Evolutionary conservation across 305 asterid species (phyloP).

Genomic region (Striga hermonthica): DNA sequence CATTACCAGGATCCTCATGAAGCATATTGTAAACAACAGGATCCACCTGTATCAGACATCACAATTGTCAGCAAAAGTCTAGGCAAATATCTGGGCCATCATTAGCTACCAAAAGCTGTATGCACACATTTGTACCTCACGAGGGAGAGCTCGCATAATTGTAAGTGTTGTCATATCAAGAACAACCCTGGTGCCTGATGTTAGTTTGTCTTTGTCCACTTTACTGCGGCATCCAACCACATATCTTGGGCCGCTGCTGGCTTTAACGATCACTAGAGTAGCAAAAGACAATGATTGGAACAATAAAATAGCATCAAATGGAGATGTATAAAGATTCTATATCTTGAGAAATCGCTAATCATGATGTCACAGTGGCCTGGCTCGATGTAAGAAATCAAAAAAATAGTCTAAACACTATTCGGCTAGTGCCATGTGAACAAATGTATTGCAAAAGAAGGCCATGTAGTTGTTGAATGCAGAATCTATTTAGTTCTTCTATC

Average conservation of each 20-base stretch:
- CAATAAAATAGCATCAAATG: neutral
- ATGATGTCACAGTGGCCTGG: neutral
- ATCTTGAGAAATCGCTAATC: neutral
- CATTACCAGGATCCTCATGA: conserved; percentile 95
- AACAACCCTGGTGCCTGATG: conserved; percentile 83
- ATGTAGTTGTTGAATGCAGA: too few species aligned
- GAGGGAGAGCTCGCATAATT: conserved; percentile 97
- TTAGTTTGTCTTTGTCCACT: conserved; percentile 92
- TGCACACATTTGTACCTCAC: conserved; percentile 59
- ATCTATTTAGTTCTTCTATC: too few species aligned
- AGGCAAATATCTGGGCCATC: conserved; percentile 7
- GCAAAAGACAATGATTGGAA: conserved; percentile 26
- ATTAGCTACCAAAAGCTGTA: conserved; percentile 5
- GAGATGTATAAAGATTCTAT: neutral
- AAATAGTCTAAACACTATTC: neutral
- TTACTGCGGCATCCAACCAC: conserved; percentile 97
- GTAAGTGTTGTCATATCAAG: conserved; percentile 98
- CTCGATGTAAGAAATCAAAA: neutral
- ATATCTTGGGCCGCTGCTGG: conserved; percentile 97
- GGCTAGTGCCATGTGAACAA: neutral
- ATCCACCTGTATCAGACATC: conserved; percentile 63
- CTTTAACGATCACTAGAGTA: conserved; percentile 84
- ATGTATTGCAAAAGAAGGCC: neutral
- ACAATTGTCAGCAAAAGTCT: conserved; percentile 1
- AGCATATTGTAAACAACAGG: conserved; percentile 95